A percentile compares a stretch with the other conserved stretches of the same genome.
Conservation (phyloP, 139 green algal genomes). For the Axilococcus clingmanii region DNA sequence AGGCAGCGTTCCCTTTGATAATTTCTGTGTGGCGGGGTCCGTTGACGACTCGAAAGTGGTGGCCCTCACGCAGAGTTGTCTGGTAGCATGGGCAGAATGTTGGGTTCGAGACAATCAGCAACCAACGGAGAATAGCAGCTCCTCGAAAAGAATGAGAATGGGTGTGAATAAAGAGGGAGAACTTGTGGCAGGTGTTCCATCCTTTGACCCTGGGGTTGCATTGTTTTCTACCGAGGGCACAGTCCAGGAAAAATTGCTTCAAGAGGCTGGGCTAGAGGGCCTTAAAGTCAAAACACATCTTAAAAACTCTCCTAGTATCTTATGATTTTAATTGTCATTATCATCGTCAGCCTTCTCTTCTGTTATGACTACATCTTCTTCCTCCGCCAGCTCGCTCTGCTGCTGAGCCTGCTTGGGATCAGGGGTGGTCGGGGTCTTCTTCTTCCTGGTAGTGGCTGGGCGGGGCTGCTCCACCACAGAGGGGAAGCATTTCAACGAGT, state of each 20-base stretch:
- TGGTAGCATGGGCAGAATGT: slow-evolving; percentile 68
- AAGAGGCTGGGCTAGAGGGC: no score
- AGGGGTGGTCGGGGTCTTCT: not conserved
- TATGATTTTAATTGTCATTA: no score
- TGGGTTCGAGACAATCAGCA: slow-evolving; percentile 25
- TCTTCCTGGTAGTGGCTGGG: not conserved
- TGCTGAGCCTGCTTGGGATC: no score
- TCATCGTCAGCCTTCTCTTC: no score
- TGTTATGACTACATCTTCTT: no score
- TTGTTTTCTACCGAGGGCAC: slow-evolving; percentile 11
- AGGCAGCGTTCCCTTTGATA: slow-evolving; percentile 32
- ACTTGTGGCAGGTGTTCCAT: slow-evolving; percentile 15
- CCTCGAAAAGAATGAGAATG: slow-evolving; percentile 4
- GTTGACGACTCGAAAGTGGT: slow-evolving; percentile 30
- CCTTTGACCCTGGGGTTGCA: slow-evolving; percentile 6
- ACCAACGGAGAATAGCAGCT: not conserved
- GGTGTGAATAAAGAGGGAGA: slow-evolving; percentile 9
- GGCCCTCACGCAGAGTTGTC: slow-evolving; percentile 37
- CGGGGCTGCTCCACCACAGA: not conserved
- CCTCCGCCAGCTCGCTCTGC: not conserved
- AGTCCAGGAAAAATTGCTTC: not conserved
- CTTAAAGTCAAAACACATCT: no score
- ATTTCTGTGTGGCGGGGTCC: slow-evolving; percentile 41
- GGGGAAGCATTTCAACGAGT: slow-evolving; percentile 11
- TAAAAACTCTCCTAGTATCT: no score